phyloP scores from a whole-genome alignment of 768 basidiomycete species.

The Amanita fuliginea region DNA sequence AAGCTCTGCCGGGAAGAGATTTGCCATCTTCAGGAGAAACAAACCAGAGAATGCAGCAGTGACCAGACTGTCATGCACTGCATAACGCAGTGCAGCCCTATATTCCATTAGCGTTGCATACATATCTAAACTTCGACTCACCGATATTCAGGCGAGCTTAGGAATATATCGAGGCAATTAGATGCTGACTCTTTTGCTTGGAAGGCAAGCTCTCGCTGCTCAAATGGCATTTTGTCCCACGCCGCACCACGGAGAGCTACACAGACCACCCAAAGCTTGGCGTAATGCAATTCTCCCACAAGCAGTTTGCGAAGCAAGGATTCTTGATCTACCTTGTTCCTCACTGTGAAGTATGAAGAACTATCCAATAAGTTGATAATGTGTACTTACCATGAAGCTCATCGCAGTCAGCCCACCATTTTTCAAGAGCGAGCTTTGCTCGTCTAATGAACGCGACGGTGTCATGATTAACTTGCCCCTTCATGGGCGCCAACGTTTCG shows the following conservation, averaged over 20 bases:
- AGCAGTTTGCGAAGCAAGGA: slow-evolving; percentile 81
- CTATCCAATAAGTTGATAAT: slow-evolving; percentile 1
- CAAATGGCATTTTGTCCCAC: slow-evolving; percentile 95
- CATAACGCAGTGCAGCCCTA: slow-evolving; percentile 84
- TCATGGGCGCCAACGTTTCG: slow-evolving; percentile 77
- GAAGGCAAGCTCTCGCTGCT: slow-evolving; percentile 90
- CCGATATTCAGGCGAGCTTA: slow-evolving; percentile 75
- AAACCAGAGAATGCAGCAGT: slow-evolving; percentile 87
- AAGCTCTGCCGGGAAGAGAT: slow-evolving; percentile 78
- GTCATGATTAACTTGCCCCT: slow-evolving; percentile 77
- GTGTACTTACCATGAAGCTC: slow-evolving; percentile 58
- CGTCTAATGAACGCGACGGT: slow-evolving; percentile 82
- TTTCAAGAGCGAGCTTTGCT: slow-evolving; percentile 77
- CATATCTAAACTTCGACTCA: slow-evolving; percentile 18
- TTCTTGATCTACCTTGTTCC: slow-evolving; percentile 69
- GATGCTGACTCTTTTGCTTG: slow-evolving; percentile 91
- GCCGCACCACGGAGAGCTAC: slow-evolving; percentile 84
- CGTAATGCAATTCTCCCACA: slow-evolving; percentile 81
- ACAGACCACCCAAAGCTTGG: slow-evolving; percentile 92
- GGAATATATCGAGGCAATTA: slow-evolving; percentile 74
- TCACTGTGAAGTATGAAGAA: slow-evolving; percentile 29
- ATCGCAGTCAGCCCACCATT: slow-evolving; percentile 88
- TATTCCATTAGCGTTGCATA: slow-evolving; percentile 2
- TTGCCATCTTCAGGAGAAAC: slow-evolving; percentile 91
- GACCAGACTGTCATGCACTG: slow-evolving; percentile 88